Conservation (phyloP, 352 stramenopile genomes). For the Globisporangium rhizosaccharum region DNA sequence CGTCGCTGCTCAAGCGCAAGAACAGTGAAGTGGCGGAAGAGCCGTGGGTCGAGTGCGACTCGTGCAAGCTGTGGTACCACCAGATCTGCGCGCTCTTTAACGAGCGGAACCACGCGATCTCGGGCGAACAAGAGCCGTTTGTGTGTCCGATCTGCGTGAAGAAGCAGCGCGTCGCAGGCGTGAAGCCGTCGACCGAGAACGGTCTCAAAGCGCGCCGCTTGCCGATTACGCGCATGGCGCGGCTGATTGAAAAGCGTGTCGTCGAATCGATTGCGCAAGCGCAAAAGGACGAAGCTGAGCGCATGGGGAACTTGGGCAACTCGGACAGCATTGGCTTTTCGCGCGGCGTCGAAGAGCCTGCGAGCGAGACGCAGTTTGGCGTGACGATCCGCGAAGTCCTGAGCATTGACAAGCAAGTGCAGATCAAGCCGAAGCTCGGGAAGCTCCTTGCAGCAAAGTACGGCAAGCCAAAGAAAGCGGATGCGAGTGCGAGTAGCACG, state of each 20-base stretch:
- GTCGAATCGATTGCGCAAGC: conserved; percentile 70
- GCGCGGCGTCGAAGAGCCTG: conserved; percentile 47
- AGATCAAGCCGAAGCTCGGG: conserved; percentile 82
- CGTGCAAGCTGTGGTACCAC: conserved; percentile 98
- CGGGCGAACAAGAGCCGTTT: conserved; percentile 81
- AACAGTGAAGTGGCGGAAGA: conserved; percentile 98
- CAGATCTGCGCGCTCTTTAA: conserved; percentile 99
- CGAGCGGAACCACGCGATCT: conserved; percentile 95
- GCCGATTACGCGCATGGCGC: conserved; percentile 81
- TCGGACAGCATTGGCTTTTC: conserved; percentile 80
- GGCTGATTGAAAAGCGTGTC: conserved; percentile 77
- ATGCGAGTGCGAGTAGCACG: conserved; percentile 13
- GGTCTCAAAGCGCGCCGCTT: conserved; percentile 73
- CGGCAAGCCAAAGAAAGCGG: conserved; percentile 46
- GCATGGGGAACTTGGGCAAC: conserved; percentile 80
- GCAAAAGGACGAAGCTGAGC: conserved; percentile 66
- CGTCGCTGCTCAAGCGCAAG: conserved; percentile 95
- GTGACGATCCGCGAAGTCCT: conserved; percentile 85
- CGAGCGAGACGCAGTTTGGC: conserved; percentile 75
- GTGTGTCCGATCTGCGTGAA: conserved; percentile 86
- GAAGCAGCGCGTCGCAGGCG: conserved; percentile 66
- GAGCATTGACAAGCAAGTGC: conserved; percentile 84
- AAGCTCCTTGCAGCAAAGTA: conserved; percentile 69
- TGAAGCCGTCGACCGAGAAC: conserved; percentile 77
- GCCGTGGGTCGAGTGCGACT: conserved; percentile 97